Evolutionary conservation across 169 alveolate genomes (phyloP).

Genomic region (Cryptosporidium bovis): DNA sequence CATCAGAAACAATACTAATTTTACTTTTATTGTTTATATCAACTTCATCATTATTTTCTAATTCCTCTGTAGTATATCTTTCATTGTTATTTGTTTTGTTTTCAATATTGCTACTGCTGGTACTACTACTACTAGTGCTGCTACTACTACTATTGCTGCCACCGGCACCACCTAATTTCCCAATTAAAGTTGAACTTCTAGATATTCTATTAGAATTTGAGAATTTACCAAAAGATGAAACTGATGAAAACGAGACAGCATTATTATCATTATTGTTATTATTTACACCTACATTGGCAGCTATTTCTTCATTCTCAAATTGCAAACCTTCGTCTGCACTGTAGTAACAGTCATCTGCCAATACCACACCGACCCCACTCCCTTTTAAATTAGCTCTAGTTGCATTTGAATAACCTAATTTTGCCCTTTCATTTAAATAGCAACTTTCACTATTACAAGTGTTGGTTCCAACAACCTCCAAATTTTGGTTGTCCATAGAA

Average conservation of each 20-base stretch:
- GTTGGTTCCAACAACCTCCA: slow-evolving; percentile 34
- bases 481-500: slow-evolving; percentile 60
- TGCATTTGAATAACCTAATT: neutral
- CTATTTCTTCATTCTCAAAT: slow-evolving; percentile 52
- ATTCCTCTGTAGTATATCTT: too few relatives aligned
- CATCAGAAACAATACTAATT: too few relatives aligned
- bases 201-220: slow-evolving; percentile 10
- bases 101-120: too few relatives aligned
- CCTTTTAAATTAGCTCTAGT: too few relatives aligned
- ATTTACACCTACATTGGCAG: neutral
- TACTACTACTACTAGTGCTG: neutral
- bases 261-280: too few relatives aligned
- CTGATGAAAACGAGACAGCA: neutral
- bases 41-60: too few relatives aligned
- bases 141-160: neutral
- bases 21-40: too few relatives aligned
- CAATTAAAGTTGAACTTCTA: neutral
- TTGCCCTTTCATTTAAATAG: slow-evolving; percentile 8
- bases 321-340: slow-evolving; percentile 73
- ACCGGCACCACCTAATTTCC: neutral
- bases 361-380: slow-evolving; percentile 4
- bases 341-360: slow-evolving; percentile 69
- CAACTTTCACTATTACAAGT: slow-evolving; percentile 48
- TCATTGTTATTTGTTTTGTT: too few relatives aligned
- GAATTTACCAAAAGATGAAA: slow-evolving; percentile 24